Percentiles rank a stretch among this genome's conserved stretches.
phyloP scores from a whole-genome alignment of 345 rosid genomes.

The Eucalyptus pauciflora region DNA sequence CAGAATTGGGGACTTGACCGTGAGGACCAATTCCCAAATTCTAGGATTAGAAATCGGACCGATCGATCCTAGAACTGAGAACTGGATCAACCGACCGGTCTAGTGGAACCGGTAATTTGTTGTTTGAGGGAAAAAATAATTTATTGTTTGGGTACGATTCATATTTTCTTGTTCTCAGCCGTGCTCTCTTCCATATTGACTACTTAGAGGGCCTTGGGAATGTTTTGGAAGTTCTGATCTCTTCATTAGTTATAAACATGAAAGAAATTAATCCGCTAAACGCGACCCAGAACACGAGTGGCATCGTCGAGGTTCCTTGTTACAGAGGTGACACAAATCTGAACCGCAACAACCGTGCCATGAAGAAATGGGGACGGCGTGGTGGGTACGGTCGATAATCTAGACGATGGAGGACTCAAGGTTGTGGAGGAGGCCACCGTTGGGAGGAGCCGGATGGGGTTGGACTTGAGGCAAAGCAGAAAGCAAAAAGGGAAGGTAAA shows the following conservation, averaged over 20 bases:
- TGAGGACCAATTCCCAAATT: rapidly evolving
- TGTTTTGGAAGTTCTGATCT: neutral
- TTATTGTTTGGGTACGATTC: neutral
- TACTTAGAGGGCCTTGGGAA: neutral
- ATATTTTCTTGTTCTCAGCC: neutral
- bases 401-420: too few relatives aligned
- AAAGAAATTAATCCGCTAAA: constrained; percentile 11
- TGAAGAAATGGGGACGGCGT: constrained; percentile 4
- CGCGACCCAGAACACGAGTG: constrained; percentile 3
- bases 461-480: too few relatives aligned
- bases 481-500: too few relatives aligned
- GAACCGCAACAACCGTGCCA: constrained; percentile 3
- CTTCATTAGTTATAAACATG: neutral
- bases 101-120: rapidly evolving
- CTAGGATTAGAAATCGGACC: rapidly evolving
- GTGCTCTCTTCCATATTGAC: neutral
- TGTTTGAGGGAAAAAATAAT: too few relatives aligned
- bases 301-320: neutral
- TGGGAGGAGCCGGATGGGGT: too few relatives aligned
- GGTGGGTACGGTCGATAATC: too few relatives aligned
- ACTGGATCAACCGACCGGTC: rapidly evolving
- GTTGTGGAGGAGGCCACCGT: too few relatives aligned
- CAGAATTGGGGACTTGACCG: rapidly evolving
- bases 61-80: rapidly evolving
- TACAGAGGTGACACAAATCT: neutral